Base-by-base conservation (phyloP, 306 rosid genomes). In the Cicer bijugum region DNA sequence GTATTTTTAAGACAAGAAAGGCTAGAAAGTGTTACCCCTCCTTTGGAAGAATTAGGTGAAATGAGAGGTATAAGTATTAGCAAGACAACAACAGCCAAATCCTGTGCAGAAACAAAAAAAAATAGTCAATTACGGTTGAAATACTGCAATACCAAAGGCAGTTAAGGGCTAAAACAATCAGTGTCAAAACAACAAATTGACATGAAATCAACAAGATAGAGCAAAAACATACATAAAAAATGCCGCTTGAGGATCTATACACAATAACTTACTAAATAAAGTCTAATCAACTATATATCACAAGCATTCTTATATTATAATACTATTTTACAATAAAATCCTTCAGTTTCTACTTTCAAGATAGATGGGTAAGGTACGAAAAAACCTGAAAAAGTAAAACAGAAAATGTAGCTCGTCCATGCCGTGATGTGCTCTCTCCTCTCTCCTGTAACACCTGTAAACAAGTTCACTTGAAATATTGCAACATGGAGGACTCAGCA, bases 41-140 rank as follows among this genome's bases (percentile, higher is more conserved):
- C 99, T 92, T 95, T 95, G 74, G 99, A 90, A 80, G 99, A 95
- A 83, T 92, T 95, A 40, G 99, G 99, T 45, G 99, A 92, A 80
- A 95, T 85, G 56, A 95, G 97, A 80, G 99, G 99, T 78, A 95
- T 95, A 84, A 95, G 99, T 75, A 95, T 95, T 63, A 95, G 93
- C 91, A 95, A 85, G 76, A 92, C 97, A 82, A 95, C 99, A 74
- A 92, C 99, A 38, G 97, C 99, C 97, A 95, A 87, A 84, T 95
- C 99, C 99, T 95, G 92, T 76, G 84, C 28, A 78, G 28, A 82
- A 77, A 57, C 67, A 80, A 79, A 47, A 60, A 64, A 76, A 66
- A 63, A 80, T 62, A 63, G 59, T 84, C 64, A 74, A 33, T 74
- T 63, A 35, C 1, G 6, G 66, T 75, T 57, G 75, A 70, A 65